phyloP scores from a whole-genome alignment of 73 alveolate genomes.

The Vitrella brassicaformis region DNA sequence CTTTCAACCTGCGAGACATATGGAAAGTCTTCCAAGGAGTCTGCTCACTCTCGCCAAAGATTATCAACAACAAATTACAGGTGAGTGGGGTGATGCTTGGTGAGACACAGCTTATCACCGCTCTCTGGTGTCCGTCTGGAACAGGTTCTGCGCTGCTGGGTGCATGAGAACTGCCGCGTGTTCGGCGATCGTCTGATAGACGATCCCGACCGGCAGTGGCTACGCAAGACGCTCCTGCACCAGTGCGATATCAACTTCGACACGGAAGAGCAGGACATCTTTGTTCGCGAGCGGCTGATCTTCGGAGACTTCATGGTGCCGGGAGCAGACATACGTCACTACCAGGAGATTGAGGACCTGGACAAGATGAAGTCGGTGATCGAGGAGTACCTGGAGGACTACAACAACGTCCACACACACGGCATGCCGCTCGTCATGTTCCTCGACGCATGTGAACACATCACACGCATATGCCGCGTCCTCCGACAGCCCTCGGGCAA shows the following conservation, averaged over 20 bases:
- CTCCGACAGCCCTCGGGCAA: slow-evolving; percentile 96
- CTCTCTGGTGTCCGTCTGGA: too few relatives aligned
- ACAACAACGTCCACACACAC: slow-evolving; percentile 64
- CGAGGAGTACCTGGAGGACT: slow-evolving; percentile 70
- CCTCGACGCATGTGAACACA: slow-evolving; percentile 99
- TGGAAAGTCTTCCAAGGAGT: slow-evolving; percentile 58
- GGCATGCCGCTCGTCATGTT: slow-evolving; percentile 96
- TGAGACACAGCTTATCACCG: too few relatives aligned
- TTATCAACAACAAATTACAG: slow-evolving; percentile 5
- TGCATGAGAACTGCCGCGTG: slow-evolving; percentile 96
- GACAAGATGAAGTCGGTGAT: slow-evolving; percentile 28
- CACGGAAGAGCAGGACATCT: neutral
- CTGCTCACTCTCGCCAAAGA: slow-evolving; percentile 34
- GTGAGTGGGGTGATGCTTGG: neutral
- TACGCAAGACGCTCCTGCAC: slow-evolving; percentile 50
- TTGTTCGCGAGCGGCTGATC: slow-evolving; percentile 72
- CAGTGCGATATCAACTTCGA: slow-evolving; percentile 57
- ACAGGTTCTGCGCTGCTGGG: slow-evolving; percentile 54
- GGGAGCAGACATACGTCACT: slow-evolving; percentile 34
- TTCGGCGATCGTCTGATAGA: slow-evolving; percentile 96
- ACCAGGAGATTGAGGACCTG: slow-evolving; percentile 50
- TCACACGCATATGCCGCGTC: slow-evolving; percentile 92
- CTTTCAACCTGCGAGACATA: slow-evolving; percentile 97
- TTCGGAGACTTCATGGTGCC: slow-evolving; percentile 82
- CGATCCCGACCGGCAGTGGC: slow-evolving; percentile 82